Percentiles rank a stretch among this genome's conserved stretches.
These are phyloP conservation scores for Psilocybe cubensis DNA, from an alignment of 768 basidiomycete species.

Conservation along the genomic window DNA sequence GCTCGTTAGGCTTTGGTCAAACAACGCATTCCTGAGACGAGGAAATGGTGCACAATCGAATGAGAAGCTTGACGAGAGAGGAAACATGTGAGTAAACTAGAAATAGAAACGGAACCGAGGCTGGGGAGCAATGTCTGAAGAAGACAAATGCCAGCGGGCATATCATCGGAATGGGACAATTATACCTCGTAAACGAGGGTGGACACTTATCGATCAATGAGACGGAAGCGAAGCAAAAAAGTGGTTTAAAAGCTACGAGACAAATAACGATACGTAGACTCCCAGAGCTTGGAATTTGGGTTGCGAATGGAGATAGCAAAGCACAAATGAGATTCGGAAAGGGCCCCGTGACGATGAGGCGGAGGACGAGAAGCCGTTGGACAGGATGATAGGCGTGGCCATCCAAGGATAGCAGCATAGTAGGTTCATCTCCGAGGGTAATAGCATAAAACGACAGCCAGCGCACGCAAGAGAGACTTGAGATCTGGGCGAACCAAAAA, in stretches of 20 bases:
- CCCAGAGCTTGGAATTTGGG: background rate
- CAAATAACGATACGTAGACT: background rate
- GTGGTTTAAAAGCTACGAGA: background rate
- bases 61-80: conserved; percentile 1
- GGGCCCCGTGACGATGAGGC: conserved; percentile 4
- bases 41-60: background rate
- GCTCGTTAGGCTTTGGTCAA: background rate
- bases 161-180: conserved; percentile 1
- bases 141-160: background rate
- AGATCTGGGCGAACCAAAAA: conserved; percentile 1
- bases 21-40: background rate
- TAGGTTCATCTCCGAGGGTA: conserved; percentile 39
- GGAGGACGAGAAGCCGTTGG: background rate
- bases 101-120: conserved; percentile 13
- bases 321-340: background rate
- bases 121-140: conserved; percentile 4
- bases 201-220: conserved; percentile 8
- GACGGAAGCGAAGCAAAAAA: background rate
- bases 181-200: background rate
- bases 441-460: conserved; percentile 6
- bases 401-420: conserved; percentile 25
- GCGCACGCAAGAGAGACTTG: background rate
- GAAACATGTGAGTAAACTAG: background rate
- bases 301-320: conserved; percentile 4
- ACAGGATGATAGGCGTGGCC: conserved; percentile 5